Evolutionary conservation across 768 basidiomycete genomes (phyloP).

Genomic region (Kwoniella bestiolae): DNA sequence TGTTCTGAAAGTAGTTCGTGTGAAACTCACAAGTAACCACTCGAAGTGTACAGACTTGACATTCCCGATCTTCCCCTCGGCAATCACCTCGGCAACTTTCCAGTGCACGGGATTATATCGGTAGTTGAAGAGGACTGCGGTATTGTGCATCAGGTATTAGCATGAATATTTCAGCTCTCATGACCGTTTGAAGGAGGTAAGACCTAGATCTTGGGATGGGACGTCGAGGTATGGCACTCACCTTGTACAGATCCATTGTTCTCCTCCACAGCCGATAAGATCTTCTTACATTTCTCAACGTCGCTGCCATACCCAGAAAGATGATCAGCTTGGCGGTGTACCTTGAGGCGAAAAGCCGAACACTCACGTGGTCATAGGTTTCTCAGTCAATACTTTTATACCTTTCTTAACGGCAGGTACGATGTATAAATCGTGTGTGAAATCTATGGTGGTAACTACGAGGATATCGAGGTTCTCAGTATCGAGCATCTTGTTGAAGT

Average conservation of each 20-base stretch:
- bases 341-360: too few relatives aligned
- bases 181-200: not conserved
- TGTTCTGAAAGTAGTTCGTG: too few relatives aligned
- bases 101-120: conserved; percentile 63
- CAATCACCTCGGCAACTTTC: conserved; percentile 62
- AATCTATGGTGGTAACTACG: conserved; percentile 63
- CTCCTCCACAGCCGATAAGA: conserved; percentile 61
- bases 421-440: conserved; percentile 63
- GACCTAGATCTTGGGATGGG: too few relatives aligned
- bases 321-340: too few relatives aligned
- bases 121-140: conserved; percentile 44
- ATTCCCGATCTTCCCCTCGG: conserved; percentile 62
- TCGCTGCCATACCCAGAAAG: conserved; percentile 49
- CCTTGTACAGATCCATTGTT: conserved; percentile 57
- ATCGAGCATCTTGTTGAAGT: conserved; percentile 62
- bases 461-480: conserved; percentile 62
- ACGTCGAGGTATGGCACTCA: conserved; percentile 24
- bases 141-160: too few relatives aligned
- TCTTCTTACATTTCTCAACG: conserved; percentile 61
- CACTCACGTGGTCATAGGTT: conserved; percentile 63
- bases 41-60: conserved; percentile 64
- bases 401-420: conserved; percentile 57
- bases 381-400: conserved; percentile 62
- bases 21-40: conserved; percentile 60
- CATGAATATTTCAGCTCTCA: not conserved